phyloP scores from a whole-genome alignment of 2,329 filamentous ascomycete genomes.

The Talaromyces albobiverticillius region DNA sequence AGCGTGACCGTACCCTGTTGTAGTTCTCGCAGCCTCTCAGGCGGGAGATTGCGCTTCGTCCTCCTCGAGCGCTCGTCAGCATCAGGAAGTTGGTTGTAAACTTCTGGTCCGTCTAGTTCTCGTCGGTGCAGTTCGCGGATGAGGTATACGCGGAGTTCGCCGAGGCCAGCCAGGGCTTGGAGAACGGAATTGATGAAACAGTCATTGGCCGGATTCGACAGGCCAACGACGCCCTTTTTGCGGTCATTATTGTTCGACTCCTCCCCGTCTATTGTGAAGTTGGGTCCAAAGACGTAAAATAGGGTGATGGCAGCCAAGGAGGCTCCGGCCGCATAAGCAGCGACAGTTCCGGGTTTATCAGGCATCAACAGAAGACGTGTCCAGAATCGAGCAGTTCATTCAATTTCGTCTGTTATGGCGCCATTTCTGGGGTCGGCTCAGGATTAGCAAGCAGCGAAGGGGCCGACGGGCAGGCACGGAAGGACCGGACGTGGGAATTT shows the following conservation, averaged over 20 bases:
- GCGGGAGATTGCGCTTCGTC: constrained; percentile 23
- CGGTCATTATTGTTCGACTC: constrained; percentile 58
- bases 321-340: constrained; percentile 91
- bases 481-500: no score
- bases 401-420: neutral
- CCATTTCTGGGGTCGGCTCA: neutral
- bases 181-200: constrained; percentile 97
- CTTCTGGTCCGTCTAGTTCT: constrained; percentile 70
- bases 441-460: no score
- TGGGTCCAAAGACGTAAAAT: constrained; percentile 97
- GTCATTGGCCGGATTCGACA: constrained; percentile 89
- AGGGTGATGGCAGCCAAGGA: constrained; percentile 92
- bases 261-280: constrained; percentile 88
- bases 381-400: neutral
- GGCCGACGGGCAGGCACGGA: no score
- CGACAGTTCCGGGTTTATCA: constrained; percentile 77
- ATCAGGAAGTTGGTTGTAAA: constrained; percentile 65
- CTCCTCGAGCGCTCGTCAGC: constrained; percentile 37
- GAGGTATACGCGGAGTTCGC: constrained; percentile 84
- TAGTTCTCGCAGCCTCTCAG: constrained; percentile 56
- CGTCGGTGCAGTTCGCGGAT: constrained; percentile 88
- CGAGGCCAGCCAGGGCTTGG: constrained; percentile 85
- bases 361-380: constrained; percentile 56
- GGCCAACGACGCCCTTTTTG: constrained; percentile 84
- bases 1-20: constrained; percentile 80